Evolutionary conservation across 352 stramenopile species (phyloP).

Genomic region (Blastocystis sp.): DNA sequence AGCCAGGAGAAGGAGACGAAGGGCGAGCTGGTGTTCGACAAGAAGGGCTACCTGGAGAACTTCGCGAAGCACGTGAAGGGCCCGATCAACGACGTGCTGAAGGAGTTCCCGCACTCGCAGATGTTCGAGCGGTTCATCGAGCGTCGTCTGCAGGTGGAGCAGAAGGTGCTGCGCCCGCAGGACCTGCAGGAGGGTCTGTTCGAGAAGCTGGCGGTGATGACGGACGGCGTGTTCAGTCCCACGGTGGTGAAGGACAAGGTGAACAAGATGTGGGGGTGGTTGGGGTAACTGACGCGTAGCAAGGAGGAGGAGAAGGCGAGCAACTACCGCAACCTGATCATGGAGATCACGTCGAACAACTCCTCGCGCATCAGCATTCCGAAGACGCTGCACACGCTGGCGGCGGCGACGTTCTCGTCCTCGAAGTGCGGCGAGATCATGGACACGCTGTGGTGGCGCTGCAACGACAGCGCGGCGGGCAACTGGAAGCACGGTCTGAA

Average conservation of each 20-base stretch:
- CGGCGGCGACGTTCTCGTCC: constrained; percentile 35
- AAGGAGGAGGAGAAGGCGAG: constrained; percentile 47
- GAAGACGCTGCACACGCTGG: constrained; percentile 66
- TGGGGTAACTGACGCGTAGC: background rate
- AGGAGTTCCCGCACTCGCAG: constrained; percentile 73
- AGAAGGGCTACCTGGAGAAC: constrained; percentile 57
- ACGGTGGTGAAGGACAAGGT: constrained; percentile 74
- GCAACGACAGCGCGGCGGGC: constrained; percentile 37
- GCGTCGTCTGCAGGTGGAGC: constrained; percentile 42
- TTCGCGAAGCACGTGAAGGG: constrained; percentile 73
- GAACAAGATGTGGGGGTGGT: constrained; percentile 53
- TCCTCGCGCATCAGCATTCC: constrained; percentile 64
- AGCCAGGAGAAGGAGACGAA: constrained; percentile 34
- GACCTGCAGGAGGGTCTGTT: constrained; percentile 72
- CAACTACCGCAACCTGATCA: constrained; percentile 67
- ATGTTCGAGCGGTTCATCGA: constrained; percentile 75
- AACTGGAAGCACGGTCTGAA: constrained; percentile 74
- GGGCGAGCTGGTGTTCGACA: constrained; percentile 64
- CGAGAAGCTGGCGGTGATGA: constrained; percentile 72
- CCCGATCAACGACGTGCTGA: constrained; percentile 71
- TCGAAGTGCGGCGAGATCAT: constrained; percentile 71
- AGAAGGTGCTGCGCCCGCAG: constrained; percentile 19
- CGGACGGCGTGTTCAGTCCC: constrained; percentile 58
- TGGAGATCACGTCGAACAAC: constrained; percentile 72
- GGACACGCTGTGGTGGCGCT: constrained; percentile 70